Evolutionary conservation across 2,329 filamentous ascomycete genomes (phyloP).

Genomic region (Diplodia scrobiculata): DNA sequence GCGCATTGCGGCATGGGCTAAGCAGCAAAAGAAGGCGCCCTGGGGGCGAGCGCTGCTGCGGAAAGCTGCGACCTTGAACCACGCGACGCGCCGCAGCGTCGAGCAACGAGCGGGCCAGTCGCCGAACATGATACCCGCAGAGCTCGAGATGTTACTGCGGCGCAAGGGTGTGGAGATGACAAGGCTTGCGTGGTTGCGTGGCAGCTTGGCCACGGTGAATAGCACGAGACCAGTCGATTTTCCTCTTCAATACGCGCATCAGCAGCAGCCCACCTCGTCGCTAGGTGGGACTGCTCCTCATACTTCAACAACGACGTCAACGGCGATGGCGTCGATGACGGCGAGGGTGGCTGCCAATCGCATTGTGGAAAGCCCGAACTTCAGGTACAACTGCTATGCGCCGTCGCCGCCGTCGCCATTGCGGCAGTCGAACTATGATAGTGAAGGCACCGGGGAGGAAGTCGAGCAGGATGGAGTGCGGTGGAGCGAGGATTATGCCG

Average conservation of each 20-base stretch:
- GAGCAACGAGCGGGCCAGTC: conserved; percentile 44
- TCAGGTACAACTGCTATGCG: conserved; percentile 32
- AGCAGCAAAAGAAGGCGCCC: conserved; percentile 48
- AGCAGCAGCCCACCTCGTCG: neutral
- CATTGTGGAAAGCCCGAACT: conserved; percentile 8
- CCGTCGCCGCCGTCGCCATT: conserved; percentile 45
- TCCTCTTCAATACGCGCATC: conserved; percentile 32
- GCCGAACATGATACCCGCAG: conserved; percentile 33
- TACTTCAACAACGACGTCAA: neutral
- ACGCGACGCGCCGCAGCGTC: conserved; percentile 43
- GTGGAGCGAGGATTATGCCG: neutral
- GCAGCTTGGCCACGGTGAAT: conserved; percentile 10
- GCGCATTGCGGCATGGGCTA: conserved; percentile 35
- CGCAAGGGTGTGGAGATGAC: conserved; percentile 41
- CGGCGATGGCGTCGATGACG: neutral
- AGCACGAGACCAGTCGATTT: conserved; percentile 16
- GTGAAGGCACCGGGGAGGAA: conserved; percentile 45
- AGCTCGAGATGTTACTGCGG: conserved; percentile 34
- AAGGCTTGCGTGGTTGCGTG: conserved; percentile 35
- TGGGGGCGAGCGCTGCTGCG: conserved; percentile 57
- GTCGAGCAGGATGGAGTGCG: neutral
- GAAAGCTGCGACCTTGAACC: conserved; percentile 67
- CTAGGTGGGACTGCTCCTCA: neutral
- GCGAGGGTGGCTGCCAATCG: neutral
- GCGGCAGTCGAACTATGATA: conserved; percentile 49